These are phyloP conservation scores for Macrolepiota fuliginosa DNA, from an alignment of 768 basidiomycete genomes.

Conservation along the genomic window DNA sequence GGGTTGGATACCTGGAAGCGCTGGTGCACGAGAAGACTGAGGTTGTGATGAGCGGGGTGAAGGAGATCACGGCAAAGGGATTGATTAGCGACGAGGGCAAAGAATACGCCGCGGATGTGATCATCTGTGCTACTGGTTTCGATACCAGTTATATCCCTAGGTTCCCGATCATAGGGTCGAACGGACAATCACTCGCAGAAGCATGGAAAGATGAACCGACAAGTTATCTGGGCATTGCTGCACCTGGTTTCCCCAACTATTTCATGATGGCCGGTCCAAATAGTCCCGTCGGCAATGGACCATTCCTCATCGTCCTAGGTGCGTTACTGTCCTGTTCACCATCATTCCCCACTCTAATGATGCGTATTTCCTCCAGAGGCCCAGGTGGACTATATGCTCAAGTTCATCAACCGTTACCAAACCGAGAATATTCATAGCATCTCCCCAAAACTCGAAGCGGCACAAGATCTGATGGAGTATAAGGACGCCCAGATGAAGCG, in stretches of 20 bases:
- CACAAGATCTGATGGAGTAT: conserved; percentile 27
- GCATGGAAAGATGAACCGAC: conserved; percentile 26
- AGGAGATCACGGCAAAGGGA: conserved; percentile 25
- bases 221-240: conserved; percentile 24
- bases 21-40: conserved; percentile 26
- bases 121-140: conserved; percentile 33
- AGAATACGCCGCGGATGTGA: conserved; percentile 26
- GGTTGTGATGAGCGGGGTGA: conserved; percentile 24
- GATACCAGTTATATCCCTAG: conserved; percentile 28
- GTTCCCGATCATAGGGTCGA: conserved; percentile 25
- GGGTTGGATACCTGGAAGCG: conserved; percentile 28
- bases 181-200: conserved; percentile 23
- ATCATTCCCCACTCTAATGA: not conserved
- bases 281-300: conserved; percentile 28
- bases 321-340: not conserved
- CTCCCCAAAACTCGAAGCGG: conserved; percentile 26
- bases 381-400: conserved; percentile 28
- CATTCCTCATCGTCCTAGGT: conserved; percentile 24
- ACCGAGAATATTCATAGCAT: conserved; percentile 32
- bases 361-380: conserved; percentile 18
- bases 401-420: conserved; percentile 26
- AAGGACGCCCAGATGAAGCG: conserved; percentile 28
- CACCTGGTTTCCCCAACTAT: conserved; percentile 29
- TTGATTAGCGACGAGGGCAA: conserved; percentile 21
- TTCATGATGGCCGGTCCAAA: conserved; percentile 27